Evolutionary conservation across 805 yeast genomes (phyloP).

Genomic region (Pichia manshurica): DNA sequence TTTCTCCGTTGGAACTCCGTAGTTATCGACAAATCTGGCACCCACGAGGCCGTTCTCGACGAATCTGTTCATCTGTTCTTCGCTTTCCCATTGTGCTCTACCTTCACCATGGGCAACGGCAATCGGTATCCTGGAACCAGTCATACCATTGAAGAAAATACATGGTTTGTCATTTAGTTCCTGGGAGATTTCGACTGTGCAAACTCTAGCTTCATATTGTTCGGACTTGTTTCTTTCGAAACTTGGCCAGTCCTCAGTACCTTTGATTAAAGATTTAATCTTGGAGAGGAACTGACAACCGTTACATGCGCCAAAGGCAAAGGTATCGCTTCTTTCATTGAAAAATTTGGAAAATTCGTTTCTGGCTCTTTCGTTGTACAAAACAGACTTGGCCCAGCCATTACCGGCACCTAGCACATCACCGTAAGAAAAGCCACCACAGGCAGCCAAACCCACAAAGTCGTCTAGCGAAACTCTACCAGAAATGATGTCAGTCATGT

Average conservation of each 20-base stretch:
- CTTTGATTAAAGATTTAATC: slow-evolving; percentile 82
- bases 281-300: slow-evolving; percentile 96
- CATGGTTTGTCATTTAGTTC: slow-evolving; percentile 40
- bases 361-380: slow-evolving; percentile 74
- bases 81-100: slow-evolving; percentile 62
- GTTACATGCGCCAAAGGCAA: slow-evolving; percentile 97
- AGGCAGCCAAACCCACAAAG: slow-evolving; percentile 92
- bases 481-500: slow-evolving; percentile 84
- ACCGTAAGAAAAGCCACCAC: slow-evolving; percentile 99
- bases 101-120: slow-evolving; percentile 99
- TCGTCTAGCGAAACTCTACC: slow-evolving; percentile 68
- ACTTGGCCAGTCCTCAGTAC: slow-evolving; percentile 92
- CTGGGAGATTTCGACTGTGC: slow-evolving; percentile 70
- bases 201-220: slow-evolving; percentile 94
- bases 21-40: slow-evolving; percentile 83
- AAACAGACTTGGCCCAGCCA: slow-evolving; percentile 97
- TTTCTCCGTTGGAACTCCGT: slow-evolving; percentile 73
- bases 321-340: slow-evolving; percentile 82
- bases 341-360: slow-evolving; percentile 74
- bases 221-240: slow-evolving; percentile 88
- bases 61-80: slow-evolving; percentile 43
- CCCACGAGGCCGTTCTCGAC: slow-evolving; percentile 50
- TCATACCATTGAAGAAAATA: slow-evolving; percentile 83
- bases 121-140: slow-evolving; percentile 89
- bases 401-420: slow-evolving; percentile 98